Conservation (phyloP, 176 grass and related monocot species). For the Oryza australiensis region DNA sequence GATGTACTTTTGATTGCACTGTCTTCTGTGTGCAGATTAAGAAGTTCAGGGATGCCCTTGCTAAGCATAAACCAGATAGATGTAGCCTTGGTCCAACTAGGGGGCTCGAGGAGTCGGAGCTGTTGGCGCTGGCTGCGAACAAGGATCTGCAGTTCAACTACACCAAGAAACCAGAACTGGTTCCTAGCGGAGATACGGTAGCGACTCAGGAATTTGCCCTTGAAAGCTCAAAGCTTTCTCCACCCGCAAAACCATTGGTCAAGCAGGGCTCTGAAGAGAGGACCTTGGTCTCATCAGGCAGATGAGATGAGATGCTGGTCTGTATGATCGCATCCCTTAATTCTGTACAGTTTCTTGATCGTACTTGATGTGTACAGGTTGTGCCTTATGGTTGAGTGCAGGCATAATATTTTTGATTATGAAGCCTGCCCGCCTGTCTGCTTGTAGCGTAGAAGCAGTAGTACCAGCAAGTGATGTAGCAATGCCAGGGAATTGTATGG, state of each 20-base stretch:
- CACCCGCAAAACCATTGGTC: conserved; percentile 9
- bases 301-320: conserved; percentile 50
- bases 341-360: conserved; percentile 55
- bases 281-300: conserved; percentile 59
- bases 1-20: background rate
- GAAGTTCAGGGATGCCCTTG: conserved; percentile 89
- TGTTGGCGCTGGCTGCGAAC: conserved; percentile 78
- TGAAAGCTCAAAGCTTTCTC: conserved; percentile 36
- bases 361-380: conserved; percentile 51
- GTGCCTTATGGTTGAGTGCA: conserved; percentile 43
- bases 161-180: conserved; percentile 48
- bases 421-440: conserved; percentile 32
- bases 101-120: conserved; percentile 74
- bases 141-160: conserved; percentile 84
- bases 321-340: conserved; percentile 18
- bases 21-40: conserved; percentile 66
- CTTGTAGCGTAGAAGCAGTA: conserved; percentile 39
- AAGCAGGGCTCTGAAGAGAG: conserved; percentile 51
- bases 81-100: conserved; percentile 73
- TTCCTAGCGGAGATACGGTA: conserved; percentile 8
- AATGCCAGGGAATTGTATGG: conserved; percentile 12
- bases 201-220: conserved; percentile 14
- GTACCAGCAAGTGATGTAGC: conserved; percentile 14
- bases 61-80: conserved; percentile 85
- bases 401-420: conserved; percentile 55